These are phyloP conservation scores for Groenewaldozyma tartarivorans DNA, from an alignment of 805 yeast genomes.

Conservation along the genomic window DNA sequence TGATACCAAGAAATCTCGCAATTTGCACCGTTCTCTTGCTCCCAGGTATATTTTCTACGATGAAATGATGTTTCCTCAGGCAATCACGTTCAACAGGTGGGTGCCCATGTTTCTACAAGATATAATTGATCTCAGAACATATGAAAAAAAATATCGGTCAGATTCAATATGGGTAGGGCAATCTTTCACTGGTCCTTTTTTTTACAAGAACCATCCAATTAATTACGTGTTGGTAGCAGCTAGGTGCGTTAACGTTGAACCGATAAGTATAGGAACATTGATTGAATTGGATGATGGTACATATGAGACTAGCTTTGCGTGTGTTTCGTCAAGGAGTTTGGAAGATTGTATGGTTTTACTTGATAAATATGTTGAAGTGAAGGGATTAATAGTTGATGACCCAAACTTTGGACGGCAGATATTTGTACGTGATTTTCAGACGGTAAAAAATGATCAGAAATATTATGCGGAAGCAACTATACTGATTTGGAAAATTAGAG, in stretches of 20 bases:
- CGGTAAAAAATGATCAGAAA: not conserved
- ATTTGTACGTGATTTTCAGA: conserved; percentile 1
- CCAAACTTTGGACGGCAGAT: conserved; percentile 3
- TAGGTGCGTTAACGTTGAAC: conserved; percentile 8
- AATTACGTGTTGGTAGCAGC: conserved; percentile 13
- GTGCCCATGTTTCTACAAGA: conserved; percentile 15
- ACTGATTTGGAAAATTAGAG: conserved; percentile 3
- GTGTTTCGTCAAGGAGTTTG: not conserved
- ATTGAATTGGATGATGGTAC: not conserved
- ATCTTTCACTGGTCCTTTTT: conserved; percentile 11
- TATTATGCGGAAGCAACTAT: conserved; percentile 2
- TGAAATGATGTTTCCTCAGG: conserved; percentile 8
- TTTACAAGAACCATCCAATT: conserved; percentile 18
- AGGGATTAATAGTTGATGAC: conserved; percentile 6
- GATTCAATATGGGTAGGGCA: not conserved
- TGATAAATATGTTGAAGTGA: conserved; percentile 6
- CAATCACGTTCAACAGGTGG: conserved; percentile 16
- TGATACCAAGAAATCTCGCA: too few relatives aligned
- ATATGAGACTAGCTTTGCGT: not conserved
- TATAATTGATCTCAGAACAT: conserved; percentile 5
- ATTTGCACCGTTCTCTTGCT: too few relatives aligned
- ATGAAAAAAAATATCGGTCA: not conserved
- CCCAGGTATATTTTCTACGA: too few relatives aligned
- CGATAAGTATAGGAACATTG: not conserved
- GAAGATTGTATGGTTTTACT: not conserved